Evolutionary conservation across 1,284 basidiomycete species (phyloP), one percentile per base, ranked within the genome.

Genomic region (Porogramme epimiltina): DNA sequence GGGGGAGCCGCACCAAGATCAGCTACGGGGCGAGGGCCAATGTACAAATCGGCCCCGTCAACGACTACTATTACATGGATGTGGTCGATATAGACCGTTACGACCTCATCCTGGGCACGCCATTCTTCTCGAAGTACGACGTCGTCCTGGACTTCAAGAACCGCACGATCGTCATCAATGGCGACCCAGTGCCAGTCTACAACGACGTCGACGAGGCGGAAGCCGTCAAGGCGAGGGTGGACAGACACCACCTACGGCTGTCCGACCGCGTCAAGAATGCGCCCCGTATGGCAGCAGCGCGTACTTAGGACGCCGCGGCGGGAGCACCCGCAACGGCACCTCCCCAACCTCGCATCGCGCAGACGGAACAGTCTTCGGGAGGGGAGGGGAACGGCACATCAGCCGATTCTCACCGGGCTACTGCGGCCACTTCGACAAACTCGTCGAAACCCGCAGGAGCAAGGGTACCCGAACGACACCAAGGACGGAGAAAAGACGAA

Each of bases 71-170:
- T 0, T 66, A 67, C 41, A 58, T 70, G 18, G 68, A 72, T 42
- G 52, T 71, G 0, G 62, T 62, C 0, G 70, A 72, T 47, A 28
- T 71, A 1, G 69, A 70, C 42, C 45, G 58, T 1, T 71, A 71
- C 47, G 66, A 72, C 41, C 41, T 60, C 0, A 60, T 73, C 1
- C 51, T 72, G 1, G 70, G 70, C 2, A 65, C 66, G 1, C 62
- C 63, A 3, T 71, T 67, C 56, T 59, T 70, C 46, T 25, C 40
- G 5, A 34, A 57, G 34, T 47, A 64, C 41, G 51, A 59, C 3
- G 59, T 69, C 2, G 19, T 58, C 1, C 45, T 72, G 0, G 67
- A 70, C 47, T 68, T 73, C 45, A 45, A 60, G 24, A 42, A 51
- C 3, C 26, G 58, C 23, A 44, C 25, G 2, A 59, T 67, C 15